phyloP scores from a whole-genome alignment of 1,139 yeast genomes.

The Arxiozyma slooffiae region DNA sequence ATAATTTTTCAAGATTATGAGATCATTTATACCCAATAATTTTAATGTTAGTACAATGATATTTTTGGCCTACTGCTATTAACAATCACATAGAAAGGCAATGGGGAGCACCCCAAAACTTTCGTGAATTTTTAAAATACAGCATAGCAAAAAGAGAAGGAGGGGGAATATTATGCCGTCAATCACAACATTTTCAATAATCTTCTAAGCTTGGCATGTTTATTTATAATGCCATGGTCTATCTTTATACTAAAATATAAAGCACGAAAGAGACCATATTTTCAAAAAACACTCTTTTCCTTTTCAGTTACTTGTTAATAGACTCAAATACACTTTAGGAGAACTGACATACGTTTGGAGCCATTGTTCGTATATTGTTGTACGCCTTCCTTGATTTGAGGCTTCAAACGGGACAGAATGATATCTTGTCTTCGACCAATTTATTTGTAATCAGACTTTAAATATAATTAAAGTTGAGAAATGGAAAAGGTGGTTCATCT shows the following conservation, averaged over 20 bases:
- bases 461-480: not conserved
- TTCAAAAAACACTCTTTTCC: not conserved
- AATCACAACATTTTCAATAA: not conserved
- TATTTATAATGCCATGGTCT: not conserved
- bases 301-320: conserved; percentile 3
- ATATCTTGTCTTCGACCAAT: too few relatives aligned
- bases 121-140: conserved; percentile 32
- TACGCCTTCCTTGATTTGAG: not conserved
- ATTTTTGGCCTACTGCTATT: conserved; percentile 32
- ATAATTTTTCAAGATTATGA: too few relatives aligned
- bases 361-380: conserved; percentile 23
- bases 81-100: conserved; percentile 27
- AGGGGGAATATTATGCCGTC: not conserved
- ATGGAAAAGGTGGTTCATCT: not conserved
- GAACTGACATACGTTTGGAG: conserved; percentile 32
- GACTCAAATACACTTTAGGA: not conserved
- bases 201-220: not conserved
- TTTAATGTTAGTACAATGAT: not conserved
- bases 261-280: not conserved
- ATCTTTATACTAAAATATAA: not conserved
- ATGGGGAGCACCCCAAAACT: not conserved
- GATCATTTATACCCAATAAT: not conserved
- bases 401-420: not conserved
- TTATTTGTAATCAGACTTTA: not conserved
- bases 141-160: conserved; percentile 15